phyloP scores from a whole-genome alignment of 805 yeast genomes.

The Pichia heedii region DNA sequence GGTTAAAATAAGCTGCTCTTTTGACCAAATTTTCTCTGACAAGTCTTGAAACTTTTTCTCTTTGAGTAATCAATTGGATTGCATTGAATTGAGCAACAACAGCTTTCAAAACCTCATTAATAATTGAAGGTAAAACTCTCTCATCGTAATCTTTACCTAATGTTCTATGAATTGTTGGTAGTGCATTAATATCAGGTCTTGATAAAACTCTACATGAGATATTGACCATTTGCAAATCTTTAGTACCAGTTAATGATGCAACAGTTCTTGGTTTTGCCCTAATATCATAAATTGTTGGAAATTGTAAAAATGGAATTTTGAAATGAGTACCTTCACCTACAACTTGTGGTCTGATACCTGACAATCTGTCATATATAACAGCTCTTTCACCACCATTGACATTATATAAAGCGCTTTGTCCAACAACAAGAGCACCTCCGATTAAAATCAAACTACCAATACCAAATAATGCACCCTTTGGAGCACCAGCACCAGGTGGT shows the following conservation, averaged over 20 bases:
- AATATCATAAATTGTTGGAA: constrained; percentile 87
- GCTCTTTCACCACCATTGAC: constrained; percentile 99
- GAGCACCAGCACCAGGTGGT: constrained; percentile 24
- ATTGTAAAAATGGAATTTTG: constrained; percentile 89
- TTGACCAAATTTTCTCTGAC: constrained; percentile 86
- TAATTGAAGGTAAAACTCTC: constrained; percentile 92
- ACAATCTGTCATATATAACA: constrained; percentile 78
- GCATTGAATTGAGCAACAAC: constrained; percentile 99
- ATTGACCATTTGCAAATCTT: constrained; percentile 97
- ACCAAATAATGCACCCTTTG: constrained; percentile 53
- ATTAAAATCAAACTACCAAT: constrained; percentile 50
- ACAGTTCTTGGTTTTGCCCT: constrained; percentile 96
- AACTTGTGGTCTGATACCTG: constrained; percentile 76
- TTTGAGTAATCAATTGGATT: constrained; percentile 95
- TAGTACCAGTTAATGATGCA: constrained; percentile 93
- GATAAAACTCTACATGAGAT: constrained; percentile 97
- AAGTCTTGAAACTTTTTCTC: constrained; percentile 88
- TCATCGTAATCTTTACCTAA: constrained; percentile 94
- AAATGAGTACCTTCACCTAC: constrained; percentile 94
- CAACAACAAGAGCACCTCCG: constrained; percentile 46
- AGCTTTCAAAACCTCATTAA: constrained; percentile 91
- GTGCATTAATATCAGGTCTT: constrained; percentile 68
- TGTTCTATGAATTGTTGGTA: constrained; percentile 85
- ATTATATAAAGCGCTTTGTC: constrained; percentile 57
- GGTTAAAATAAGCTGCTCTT: constrained; percentile 85